These are phyloP conservation scores for Mucor lusitanicus DNA, from an alignment of 371 early-diverging fungal species.

Conservation along the genomic window DNA sequence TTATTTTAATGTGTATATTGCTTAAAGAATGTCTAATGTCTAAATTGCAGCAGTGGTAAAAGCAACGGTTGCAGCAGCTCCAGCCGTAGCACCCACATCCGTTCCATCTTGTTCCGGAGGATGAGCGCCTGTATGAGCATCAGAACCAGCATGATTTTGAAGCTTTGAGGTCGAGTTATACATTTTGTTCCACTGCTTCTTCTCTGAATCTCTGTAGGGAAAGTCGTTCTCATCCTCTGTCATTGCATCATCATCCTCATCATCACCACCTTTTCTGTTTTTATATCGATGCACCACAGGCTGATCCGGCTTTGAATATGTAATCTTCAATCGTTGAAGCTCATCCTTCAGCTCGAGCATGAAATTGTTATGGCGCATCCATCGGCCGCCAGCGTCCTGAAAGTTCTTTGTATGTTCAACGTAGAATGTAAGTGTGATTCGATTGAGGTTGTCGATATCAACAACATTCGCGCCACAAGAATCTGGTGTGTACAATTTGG, in stretches of 20 bases:
- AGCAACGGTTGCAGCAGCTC: slow-evolving; percentile 23
- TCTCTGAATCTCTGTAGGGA: background rate
- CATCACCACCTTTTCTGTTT: background rate
- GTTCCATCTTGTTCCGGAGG: background rate
- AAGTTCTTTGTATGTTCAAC: slow-evolving; percentile 72
- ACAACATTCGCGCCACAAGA: slow-evolving; percentile 30
- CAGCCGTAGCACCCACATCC: slow-evolving; percentile 2
- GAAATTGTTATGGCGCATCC: slow-evolving; percentile 63
- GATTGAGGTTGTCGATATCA: slow-evolving; percentile 36
- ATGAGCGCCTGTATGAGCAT: background rate
- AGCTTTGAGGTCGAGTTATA: background rate
- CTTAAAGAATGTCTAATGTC: no score
- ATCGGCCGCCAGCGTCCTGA: slow-evolving; percentile 68
- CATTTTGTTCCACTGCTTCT: background rate
- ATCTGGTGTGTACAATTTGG: slow-evolving; percentile 28
- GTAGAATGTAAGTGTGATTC: slow-evolving; percentile 32
- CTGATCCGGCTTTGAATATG: slow-evolving; percentile 44
- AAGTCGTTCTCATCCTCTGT: background rate
- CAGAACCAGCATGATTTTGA: background rate
- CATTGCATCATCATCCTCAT: background rate
- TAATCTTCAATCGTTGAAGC: slow-evolving; percentile 56
- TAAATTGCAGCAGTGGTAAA: slow-evolving; percentile 15
- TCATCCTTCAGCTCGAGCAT: slow-evolving; percentile 63
- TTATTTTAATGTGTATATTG: no score
- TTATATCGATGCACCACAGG: slow-evolving; percentile 24